These are phyloP conservation scores for Skeletonema potamos DNA, from an alignment of 108 stramenopile species.

Conservation along the genomic window DNA sequence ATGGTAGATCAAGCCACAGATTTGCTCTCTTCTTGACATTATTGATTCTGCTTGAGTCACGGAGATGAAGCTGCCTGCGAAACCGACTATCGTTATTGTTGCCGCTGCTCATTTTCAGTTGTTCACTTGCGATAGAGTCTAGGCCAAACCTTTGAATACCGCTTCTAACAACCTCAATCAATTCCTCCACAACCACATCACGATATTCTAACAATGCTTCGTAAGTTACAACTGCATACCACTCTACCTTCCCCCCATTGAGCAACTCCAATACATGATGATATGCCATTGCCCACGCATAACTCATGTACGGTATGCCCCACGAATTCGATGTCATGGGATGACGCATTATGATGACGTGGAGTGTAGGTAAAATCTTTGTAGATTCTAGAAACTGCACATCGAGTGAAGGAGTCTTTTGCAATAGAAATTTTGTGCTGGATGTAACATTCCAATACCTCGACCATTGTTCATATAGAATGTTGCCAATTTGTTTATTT, in stretches of 20 bases:
- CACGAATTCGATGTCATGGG: slow-evolving; percentile 29
- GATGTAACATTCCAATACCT: slow-evolving; percentile 18
- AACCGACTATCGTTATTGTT: background rate
- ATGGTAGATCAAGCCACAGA: background rate
- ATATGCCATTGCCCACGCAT: slow-evolving; percentile 13
- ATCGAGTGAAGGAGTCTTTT: slow-evolving; percentile 31
- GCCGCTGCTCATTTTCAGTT: background rate
- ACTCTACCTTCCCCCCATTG: slow-evolving; percentile 14
- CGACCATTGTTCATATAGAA: slow-evolving; percentile 17
- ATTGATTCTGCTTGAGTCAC: background rate
- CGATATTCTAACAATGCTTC: slow-evolving; percentile 25
- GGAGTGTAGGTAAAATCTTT: slow-evolving; percentile 21
- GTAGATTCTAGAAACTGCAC: slow-evolving; percentile 20
- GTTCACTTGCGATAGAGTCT: background rate
- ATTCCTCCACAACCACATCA: slow-evolving; percentile 23
- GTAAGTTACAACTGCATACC: slow-evolving; percentile 33
- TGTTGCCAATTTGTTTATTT: slow-evolving; percentile 13
- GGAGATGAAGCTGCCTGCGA: slow-evolving; percentile 4
- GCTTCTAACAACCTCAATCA: slow-evolving; percentile 24
- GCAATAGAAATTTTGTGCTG: slow-evolving; percentile 15
- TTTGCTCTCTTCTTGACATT: background rate
- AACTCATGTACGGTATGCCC: background rate
- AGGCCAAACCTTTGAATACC: slow-evolving; percentile 9
- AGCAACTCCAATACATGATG: slow-evolving; percentile 19
- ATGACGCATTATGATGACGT: slow-evolving; percentile 28